phyloP scores from a whole-genome alignment of 495 filamentous ascomycete genomes.

The Daldinia bambusicola region DNA sequence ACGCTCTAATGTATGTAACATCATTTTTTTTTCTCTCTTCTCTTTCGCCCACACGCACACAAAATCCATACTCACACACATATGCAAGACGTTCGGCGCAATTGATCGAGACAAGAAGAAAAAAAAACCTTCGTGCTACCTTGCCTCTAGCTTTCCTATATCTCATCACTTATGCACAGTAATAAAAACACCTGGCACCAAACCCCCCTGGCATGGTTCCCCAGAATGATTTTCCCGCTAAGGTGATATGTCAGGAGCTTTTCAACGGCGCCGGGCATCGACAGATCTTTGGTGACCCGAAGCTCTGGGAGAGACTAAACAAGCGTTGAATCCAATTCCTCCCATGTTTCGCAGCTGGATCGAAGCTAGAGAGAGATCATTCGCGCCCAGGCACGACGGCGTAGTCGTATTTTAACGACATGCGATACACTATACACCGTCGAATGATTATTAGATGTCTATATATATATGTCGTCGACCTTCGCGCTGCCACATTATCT shows the following conservation, averaged over 20 bases:
- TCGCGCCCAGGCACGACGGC: constrained; percentile 42
- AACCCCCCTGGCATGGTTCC: constrained; percentile 43
- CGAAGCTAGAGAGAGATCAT: constrained; percentile 45
- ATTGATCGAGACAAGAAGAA: constrained; percentile 4
- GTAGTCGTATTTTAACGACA: constrained; percentile 40
- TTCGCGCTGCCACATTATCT: not conserved
- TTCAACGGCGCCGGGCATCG: constrained; percentile 42
- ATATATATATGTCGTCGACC: not conserved
- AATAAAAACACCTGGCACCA: constrained; percentile 18
- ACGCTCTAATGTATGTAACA: constrained; percentile 6
- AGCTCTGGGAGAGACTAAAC: constrained; percentile 50
- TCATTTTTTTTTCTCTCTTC: not conserved
- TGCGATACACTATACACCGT: constrained; percentile 28
- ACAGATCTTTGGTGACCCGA: constrained; percentile 51
- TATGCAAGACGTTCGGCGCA: constrained; percentile 11
- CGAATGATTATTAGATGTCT: constrained; percentile 16
- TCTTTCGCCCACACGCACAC: not conserved
- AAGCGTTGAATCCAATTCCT: constrained; percentile 49
- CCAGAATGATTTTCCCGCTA: constrained; percentile 52
- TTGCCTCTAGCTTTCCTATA: constrained; percentile 31
- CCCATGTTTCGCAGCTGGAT: constrained; percentile 44
- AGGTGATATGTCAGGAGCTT: constrained; percentile 49
- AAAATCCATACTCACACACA: not conserved
- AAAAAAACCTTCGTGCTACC: constrained; percentile 27
- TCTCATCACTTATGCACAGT: constrained; percentile 34